phyloP scores from a whole-genome alignment of 768 basidiomycete species.

The Suillus lakei region DNA sequence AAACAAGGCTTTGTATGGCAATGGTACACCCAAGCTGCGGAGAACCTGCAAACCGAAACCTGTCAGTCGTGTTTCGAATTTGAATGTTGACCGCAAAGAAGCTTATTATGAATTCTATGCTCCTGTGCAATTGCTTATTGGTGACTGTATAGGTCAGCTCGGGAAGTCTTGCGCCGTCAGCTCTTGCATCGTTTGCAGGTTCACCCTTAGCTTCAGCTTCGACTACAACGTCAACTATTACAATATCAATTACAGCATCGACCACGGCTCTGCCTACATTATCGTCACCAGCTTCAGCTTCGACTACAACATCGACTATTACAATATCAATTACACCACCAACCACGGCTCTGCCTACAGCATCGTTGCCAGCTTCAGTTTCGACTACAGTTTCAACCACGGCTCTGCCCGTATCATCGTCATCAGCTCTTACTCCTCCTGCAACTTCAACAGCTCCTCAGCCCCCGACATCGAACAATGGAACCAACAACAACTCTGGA shows the following conservation, averaged over 20 bases:
- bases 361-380: background rate
- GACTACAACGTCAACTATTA: background rate
- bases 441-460: conserved; percentile 1
- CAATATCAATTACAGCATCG: background rate
- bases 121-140: conserved; percentile 3
- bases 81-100: background rate
- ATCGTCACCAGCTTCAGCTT: background rate
- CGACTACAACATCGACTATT: background rate
- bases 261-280: background rate
- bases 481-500: background rate
- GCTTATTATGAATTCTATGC: background rate
- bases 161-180: conserved; percentile 5
- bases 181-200: background rate
- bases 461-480: background rate
- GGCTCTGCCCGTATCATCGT: too few species aligned
- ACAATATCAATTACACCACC: too few species aligned
- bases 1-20: conserved; percentile 9
- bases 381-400: too few species aligned
- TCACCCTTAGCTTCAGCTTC: background rate
- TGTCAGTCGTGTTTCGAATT: background rate
- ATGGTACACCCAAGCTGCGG: background rate
- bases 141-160: conserved; percentile 3
- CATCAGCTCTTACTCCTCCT: background rate
- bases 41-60: background rate
- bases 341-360: background rate